phyloP scores from a whole-genome alignment of 495 filamentous ascomycete genomes.

The Tuber indicum region DNA sequence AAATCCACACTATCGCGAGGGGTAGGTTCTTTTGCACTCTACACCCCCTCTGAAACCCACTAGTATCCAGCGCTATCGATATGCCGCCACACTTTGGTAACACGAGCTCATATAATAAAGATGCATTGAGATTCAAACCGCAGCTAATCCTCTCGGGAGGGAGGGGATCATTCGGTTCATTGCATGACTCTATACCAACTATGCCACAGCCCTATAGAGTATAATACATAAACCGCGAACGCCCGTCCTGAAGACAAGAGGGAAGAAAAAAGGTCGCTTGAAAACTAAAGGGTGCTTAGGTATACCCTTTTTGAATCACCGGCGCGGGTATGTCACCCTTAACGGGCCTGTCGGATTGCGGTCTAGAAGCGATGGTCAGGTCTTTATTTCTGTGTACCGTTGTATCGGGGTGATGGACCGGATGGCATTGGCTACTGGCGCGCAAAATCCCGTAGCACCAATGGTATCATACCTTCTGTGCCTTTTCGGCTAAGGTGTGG shows the following conservation, averaged over 20 bases:
- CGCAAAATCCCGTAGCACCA: neutral
- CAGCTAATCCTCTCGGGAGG: neutral
- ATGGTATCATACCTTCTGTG: neutral
- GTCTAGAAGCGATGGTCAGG: neutral
- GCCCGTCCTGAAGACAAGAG: neutral
- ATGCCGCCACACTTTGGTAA: neutral
- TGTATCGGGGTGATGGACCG: neutral
- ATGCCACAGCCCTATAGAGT: neutral
- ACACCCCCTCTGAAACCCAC: neutral
- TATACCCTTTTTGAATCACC: neutral
- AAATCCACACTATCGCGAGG: neutral
- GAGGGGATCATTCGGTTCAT: neutral
- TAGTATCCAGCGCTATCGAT: neutral
- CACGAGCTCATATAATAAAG: neutral
- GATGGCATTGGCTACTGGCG: neutral
- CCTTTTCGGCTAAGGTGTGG: neutral
- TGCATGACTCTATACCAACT: neutral
- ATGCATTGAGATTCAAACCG: neutral
- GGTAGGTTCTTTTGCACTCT: neutral
- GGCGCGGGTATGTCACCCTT: neutral
- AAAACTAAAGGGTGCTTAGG: neutral
- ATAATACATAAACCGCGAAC: neutral
- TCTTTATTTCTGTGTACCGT: neutral
- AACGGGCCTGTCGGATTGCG: neutral
- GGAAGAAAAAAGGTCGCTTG: neutral